phyloP scores from a whole-genome alignment of 352 stramenopile genomes.

The Phytopythium litorale region DNA sequence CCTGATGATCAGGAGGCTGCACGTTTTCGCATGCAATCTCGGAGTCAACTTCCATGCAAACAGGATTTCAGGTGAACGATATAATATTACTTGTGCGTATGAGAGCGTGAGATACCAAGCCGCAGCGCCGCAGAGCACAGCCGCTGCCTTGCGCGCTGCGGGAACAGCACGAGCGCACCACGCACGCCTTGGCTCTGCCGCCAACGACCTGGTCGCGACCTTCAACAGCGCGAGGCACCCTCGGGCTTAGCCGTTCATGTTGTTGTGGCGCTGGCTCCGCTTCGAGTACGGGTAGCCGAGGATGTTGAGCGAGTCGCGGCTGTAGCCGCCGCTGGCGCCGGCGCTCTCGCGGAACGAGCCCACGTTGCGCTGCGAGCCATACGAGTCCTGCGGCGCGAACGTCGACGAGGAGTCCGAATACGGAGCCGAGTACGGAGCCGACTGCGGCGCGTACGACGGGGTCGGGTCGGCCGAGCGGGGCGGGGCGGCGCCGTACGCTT shows the following conservation, averaged over 20 bases:
- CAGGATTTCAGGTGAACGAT: neutral
- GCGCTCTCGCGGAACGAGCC: slow-evolving; percentile 44
- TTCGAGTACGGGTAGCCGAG: slow-evolving; percentile 82
- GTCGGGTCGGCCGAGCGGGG: slow-evolving; percentile 8
- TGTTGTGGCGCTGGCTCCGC: slow-evolving; percentile 61
- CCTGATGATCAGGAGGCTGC: no score
- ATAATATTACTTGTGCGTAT: slow-evolving; percentile 2
- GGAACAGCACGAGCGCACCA: neutral
- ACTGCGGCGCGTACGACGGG: slow-evolving; percentile 2
- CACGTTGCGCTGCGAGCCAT: slow-evolving; percentile 22
- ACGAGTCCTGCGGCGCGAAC: slow-evolving; percentile 8
- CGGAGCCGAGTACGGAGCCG: slow-evolving; percentile 11
- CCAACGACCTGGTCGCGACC: neutral
- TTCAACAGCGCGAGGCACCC: neutral
- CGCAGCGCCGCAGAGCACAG: neutral
- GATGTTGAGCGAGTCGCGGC: slow-evolving; percentile 72
- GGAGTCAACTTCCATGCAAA: neutral
- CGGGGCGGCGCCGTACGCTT: slow-evolving; percentile 18
- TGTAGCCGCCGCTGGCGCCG: slow-evolving; percentile 41
- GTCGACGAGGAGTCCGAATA: slow-evolving; percentile 6
- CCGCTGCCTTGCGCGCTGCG: neutral
- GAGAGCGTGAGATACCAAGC: neutral
- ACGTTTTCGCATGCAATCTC: no score
- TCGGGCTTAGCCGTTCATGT: slow-evolving; percentile 13
- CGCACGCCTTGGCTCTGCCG: neutral